Conservation (phyloP, 164 flowering plant species). For the Vitis cinerea region DNA sequence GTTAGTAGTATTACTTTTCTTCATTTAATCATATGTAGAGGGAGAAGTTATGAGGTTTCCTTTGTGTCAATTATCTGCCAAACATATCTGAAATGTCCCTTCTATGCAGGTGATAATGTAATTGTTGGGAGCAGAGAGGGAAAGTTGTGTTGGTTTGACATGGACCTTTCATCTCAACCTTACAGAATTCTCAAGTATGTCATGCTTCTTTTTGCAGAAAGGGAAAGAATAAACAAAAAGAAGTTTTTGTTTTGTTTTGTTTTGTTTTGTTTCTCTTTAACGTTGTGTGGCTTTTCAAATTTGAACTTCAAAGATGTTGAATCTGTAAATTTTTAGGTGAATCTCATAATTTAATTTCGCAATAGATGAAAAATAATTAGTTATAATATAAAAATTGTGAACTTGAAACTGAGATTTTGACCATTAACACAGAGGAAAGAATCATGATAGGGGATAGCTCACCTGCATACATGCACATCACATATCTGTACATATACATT, state of each 20-base stretch:
- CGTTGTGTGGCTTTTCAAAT: background rate
- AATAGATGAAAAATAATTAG: background rate
- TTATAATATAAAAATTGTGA: too few species aligned
- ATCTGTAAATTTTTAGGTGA: background rate
- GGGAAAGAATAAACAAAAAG: background rate
- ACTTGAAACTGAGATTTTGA: too few species aligned
- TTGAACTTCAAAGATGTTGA: background rate
- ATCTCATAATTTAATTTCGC: background rate
- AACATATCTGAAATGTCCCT: background rate
- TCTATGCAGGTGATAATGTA: constrained; percentile 83
- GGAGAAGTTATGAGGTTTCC: background rate
- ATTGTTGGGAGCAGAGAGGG: constrained; percentile 98
- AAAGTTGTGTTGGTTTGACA: constrained; percentile 97
- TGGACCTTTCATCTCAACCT: constrained; percentile 94
- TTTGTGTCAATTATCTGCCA: background rate
- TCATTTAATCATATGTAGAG: background rate
- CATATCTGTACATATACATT: background rate
- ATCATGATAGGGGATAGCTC: too few species aligned
- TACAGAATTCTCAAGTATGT: constrained; percentile 74
- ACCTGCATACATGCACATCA: too few species aligned
- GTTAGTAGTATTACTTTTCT: background rate
- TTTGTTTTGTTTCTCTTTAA: too few species aligned
- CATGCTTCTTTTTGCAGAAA: background rate
- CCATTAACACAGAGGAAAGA: too few species aligned
- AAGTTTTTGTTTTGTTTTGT: too few species aligned